Base-by-base conservation (phyloP, 2,329 filamentous ascomycete species). In the Sclerotinia spermophila region DNA sequence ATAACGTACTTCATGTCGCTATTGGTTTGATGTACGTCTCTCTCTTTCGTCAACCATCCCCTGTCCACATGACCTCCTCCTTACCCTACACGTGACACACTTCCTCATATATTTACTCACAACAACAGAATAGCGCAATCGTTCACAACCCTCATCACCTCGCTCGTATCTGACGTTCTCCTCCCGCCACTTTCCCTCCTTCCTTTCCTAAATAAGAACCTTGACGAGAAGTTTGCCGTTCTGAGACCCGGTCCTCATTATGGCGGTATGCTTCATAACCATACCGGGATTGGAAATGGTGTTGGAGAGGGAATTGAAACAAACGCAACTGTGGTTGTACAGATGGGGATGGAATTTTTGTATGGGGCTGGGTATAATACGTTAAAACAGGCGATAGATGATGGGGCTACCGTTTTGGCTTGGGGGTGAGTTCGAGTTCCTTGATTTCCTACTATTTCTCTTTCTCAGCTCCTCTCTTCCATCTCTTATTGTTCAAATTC, bases 1-100 rank as follows among this genome's bases (percentile, higher is more conserved):
- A 91, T 71, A 92, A 93, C 75, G 90, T 93, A 62, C 84, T 93
- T 38, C 89, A 93, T 79, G 90, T 93, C 71, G 91, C 91, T 24
- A 89, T 93, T 75, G 91, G 90, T 74, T 82, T 93, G 74, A 93
- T 93, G 90, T 92, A 77, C 13, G 19, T 6, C 13, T 38, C 17
- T 13, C 24, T 33, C 67, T 51, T n/a, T n/a, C 17, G 5, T 62
- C 19, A 33, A 30, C 6, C 33, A 19, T 10, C n/a, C 27, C 67
- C 24, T 38, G 33, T 30, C 5, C 40, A 24, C 8, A 44, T 35
- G 19, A 30, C 44, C 30, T 35, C 48, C 33, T 53, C 19, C 15
- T 5, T 45, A 10, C 7, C 33, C 2, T 3, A 5, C 62, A 66
- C 45, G 62, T 66, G 44, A 62, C 44, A 24, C 40, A 33, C 27